Conservation (phyloP, 2,329 filamentous ascomycete species). For the Monosporascus sp. region DNA sequence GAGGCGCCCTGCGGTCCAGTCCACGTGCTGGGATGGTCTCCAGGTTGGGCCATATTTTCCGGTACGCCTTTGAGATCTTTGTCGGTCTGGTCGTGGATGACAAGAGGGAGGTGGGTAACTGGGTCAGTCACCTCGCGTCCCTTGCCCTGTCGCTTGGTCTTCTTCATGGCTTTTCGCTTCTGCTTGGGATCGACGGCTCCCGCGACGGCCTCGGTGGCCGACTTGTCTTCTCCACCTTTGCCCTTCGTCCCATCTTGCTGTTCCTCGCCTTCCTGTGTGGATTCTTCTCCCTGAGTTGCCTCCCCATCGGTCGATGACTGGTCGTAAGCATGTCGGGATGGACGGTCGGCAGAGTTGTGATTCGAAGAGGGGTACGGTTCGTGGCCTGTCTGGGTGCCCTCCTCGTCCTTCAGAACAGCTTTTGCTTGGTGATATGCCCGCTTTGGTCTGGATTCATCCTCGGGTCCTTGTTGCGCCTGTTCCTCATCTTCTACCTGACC, state of each 20-base stretch:
- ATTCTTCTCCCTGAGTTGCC: slow-evolving; percentile 10
- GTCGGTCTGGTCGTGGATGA: slow-evolving; percentile 63
- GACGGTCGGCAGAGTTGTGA: slow-evolving; percentile 21
- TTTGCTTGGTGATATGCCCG: slow-evolving; percentile 31
- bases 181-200: slow-evolving; percentile 37
- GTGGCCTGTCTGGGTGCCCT: slow-evolving; percentile 20
- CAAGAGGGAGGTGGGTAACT: slow-evolving; percentile 64
- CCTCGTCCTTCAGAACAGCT: slow-evolving; percentile 30
- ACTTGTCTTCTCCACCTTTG: slow-evolving; percentile 15
- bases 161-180: slow-evolving; percentile 45
- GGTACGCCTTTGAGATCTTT: slow-evolving; percentile 47
- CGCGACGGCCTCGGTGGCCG: slow-evolving; percentile 32
- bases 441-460: slow-evolving; percentile 30
- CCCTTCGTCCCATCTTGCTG: slow-evolving; percentile 2
- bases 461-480: slow-evolving; percentile 27
- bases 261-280: background rate
- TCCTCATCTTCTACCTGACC: slow-evolving; percentile 31
- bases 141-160: slow-evolving; percentile 37
- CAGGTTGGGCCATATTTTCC: slow-evolving; percentile 30
- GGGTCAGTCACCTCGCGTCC: slow-evolving; percentile 66
- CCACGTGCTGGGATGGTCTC: slow-evolving; percentile 30
- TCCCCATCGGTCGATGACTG: slow-evolving; percentile 8
- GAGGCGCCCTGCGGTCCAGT: slow-evolving; percentile 33
- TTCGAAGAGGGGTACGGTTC: slow-evolving; percentile 33
- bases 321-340: slow-evolving; percentile 9